phyloP scores from a whole-genome alignment of 768 basidiomycete genomes.

The Panaeolus cyanescens region DNA sequence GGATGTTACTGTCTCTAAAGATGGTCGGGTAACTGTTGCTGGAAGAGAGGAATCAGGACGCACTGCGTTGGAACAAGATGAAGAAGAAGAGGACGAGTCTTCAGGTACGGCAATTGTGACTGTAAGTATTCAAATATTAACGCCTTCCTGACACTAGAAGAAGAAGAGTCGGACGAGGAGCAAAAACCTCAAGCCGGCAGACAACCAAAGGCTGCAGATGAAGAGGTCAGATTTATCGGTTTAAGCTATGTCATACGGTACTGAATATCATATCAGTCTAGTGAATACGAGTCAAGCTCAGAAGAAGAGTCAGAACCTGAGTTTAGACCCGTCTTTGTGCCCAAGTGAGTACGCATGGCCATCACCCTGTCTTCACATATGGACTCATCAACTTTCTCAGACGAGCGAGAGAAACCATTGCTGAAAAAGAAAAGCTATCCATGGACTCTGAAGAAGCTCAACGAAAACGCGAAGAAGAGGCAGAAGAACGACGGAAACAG shows the following conservation, averaged over 20 bases:
- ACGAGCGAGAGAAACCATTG: slow-evolving; percentile 74
- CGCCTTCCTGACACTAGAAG: slow-evolving; percentile 17
- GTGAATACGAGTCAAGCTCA: slow-evolving; percentile 83
- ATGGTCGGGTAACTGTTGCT: slow-evolving; percentile 79
- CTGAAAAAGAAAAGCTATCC: slow-evolving; percentile 65
- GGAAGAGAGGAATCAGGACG: slow-evolving; percentile 79
- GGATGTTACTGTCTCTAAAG: slow-evolving; percentile 79
- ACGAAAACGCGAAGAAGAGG: slow-evolving; percentile 69
- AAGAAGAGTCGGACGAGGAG: slow-evolving; percentile 50
- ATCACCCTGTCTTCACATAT: background rate
- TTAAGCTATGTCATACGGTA: background rate
- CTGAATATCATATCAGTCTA: slow-evolving; percentile 53
- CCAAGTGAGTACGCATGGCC: slow-evolving; percentile 64
- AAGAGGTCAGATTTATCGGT: slow-evolving; percentile 44
- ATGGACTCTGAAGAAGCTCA: slow-evolving; percentile 77
- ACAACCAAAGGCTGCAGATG: slow-evolving; percentile 37
- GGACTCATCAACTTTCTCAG: slow-evolving; percentile 36
- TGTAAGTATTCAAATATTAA: slow-evolving; percentile 6
- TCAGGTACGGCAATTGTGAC: slow-evolving; percentile 11
- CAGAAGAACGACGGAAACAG: slow-evolving; percentile 82
- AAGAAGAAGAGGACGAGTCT: slow-evolving; percentile 30
- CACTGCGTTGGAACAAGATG: slow-evolving; percentile 60
- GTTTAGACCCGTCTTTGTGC: slow-evolving; percentile 92
- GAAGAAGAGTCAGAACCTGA: slow-evolving; percentile 77
- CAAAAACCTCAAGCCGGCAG: slow-evolving; percentile 21